These are phyloP conservation scores for Stevia rebaudiana DNA, from an alignment of 140 eudicot genomes.

Conservation along the genomic window DNA sequence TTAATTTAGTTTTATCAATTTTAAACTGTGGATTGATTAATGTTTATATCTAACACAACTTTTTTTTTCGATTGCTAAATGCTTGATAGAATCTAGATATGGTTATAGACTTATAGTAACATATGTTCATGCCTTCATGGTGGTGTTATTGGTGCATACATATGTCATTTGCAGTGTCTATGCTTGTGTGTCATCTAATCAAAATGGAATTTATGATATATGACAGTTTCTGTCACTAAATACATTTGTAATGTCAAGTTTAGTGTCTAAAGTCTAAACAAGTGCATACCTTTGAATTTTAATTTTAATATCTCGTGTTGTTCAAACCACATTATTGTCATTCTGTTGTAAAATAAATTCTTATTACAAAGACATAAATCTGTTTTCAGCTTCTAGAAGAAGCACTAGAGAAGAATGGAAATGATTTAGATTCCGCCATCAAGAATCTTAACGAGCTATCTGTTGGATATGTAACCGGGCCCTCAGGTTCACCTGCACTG, in stretches of 20 bases:
- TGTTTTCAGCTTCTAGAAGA: slow-evolving; percentile 58
- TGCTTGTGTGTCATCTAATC: neutral
- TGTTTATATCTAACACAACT: neutral
- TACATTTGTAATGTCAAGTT: neutral
- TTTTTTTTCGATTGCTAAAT: neutral
- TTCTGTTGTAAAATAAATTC: neutral
- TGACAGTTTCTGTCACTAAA: neutral
- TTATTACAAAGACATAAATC: neutral
- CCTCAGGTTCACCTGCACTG: slow-evolving; percentile 29
- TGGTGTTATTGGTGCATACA: neutral
- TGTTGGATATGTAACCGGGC: slow-evolving; percentile 44
- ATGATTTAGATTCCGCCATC: slow-evolving; percentile 68
- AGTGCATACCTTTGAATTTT: no score
- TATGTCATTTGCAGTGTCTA: neutral
- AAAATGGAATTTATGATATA: neutral
- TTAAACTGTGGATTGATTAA: neutral
- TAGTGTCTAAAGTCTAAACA: neutral
- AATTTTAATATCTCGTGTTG: no score
- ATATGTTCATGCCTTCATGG: slow-evolving; percentile 2
- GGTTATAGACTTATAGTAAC: neutral
- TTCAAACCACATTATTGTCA: neutral
- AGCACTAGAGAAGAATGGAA: slow-evolving; percentile 55
- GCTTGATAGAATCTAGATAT: slow-evolving; percentile 2
- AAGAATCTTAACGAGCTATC: slow-evolving; percentile 62
- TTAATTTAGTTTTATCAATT: neutral